Percentiles rank a stretch among this genome's conserved stretches.
phyloP scores from a whole-genome alignment of 2,329 filamentous ascomycete species.

The Penicillium sp. region DNA sequence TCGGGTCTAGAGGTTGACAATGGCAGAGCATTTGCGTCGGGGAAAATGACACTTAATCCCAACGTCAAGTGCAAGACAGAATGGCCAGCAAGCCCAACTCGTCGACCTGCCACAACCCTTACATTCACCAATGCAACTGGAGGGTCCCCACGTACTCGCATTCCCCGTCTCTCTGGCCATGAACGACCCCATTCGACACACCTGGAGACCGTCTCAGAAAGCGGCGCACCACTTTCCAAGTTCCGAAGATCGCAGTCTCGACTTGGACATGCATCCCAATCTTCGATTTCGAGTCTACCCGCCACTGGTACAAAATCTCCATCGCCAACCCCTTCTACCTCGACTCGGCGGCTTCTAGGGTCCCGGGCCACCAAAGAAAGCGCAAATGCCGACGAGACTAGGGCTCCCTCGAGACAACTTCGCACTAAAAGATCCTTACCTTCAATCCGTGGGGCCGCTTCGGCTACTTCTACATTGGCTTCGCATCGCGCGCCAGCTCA shows the following conservation, averaged over 20 bases:
- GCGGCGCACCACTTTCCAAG: constrained; percentile 69
- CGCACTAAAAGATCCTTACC: constrained; percentile 64
- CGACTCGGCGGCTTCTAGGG: constrained; percentile 62
- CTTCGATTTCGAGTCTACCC: constrained; percentile 66
- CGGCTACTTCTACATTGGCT: constrained; percentile 32
- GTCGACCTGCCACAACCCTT: constrained; percentile 75
- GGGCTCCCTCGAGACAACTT: constrained; percentile 57
- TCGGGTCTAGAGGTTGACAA: constrained; percentile 84
- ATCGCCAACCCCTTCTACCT: constrained; percentile 60
- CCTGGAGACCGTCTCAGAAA: constrained; percentile 92
- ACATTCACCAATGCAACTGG: constrained; percentile 84
- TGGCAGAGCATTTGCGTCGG: constrained; percentile 76
- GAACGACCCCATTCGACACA: constrained; percentile 69
- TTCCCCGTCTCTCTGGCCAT: constrained; percentile 74
- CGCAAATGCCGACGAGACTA: constrained; percentile 47
- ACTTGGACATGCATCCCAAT: constrained; percentile 67
- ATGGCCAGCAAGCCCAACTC: constrained; percentile 67
- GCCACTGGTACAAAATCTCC: constrained; percentile 63
- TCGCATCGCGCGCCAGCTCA: constrained; percentile 43
- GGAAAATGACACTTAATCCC: constrained; percentile 81
- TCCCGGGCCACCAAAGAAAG: constrained; percentile 39
- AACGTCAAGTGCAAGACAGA: constrained; percentile 85
- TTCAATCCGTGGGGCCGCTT: constrained; percentile 52
- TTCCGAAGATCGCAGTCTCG: constrained; percentile 67
- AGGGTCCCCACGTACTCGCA: constrained; percentile 61